Conservation (phyloP, 176 grass and related monocot species). For the Oryza officinalis region DNA sequence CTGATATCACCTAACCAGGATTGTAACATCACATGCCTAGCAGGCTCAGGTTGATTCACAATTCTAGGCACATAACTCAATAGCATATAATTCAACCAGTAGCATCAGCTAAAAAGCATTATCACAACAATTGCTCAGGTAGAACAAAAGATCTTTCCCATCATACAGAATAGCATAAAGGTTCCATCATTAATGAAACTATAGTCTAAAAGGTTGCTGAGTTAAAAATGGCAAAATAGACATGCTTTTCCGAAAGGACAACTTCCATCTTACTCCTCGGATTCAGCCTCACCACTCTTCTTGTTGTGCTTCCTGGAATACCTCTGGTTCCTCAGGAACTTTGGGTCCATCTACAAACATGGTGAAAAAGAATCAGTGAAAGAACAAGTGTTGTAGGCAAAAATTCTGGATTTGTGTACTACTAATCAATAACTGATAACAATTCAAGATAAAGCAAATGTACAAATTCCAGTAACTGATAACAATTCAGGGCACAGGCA, state of each 20-base stretch:
- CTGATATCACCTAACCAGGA: background rate
- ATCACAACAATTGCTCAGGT: background rate
- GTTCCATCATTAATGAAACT: slow-evolving; percentile 21
- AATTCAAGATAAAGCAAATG: background rate
- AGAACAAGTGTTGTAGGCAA: background rate
- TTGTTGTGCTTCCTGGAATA: slow-evolving; percentile 73
- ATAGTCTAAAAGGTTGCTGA: background rate
- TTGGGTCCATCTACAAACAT: slow-evolving; percentile 62
- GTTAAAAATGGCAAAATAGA: slow-evolving; percentile 11
- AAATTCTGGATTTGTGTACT: too few relatives aligned
- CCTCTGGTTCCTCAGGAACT: slow-evolving; percentile 73
- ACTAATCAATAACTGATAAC: background rate
- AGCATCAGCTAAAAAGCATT: background rate
- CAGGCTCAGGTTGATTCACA: background rate
- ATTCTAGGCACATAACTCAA: background rate
- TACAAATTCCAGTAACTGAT: background rate
- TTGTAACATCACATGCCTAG: background rate
- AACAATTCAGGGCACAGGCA: too few relatives aligned
- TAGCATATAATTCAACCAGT: background rate
- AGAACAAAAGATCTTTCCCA: background rate
- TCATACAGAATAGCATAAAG: slow-evolving; percentile 13
- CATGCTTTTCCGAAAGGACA: background rate
- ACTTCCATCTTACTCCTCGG: slow-evolving; percentile 36
- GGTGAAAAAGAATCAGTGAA: background rate
- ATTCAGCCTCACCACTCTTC: slow-evolving; percentile 40